Base-by-base conservation (phyloP, 345 rosid genomes). In the Camelina hispida region DNA sequence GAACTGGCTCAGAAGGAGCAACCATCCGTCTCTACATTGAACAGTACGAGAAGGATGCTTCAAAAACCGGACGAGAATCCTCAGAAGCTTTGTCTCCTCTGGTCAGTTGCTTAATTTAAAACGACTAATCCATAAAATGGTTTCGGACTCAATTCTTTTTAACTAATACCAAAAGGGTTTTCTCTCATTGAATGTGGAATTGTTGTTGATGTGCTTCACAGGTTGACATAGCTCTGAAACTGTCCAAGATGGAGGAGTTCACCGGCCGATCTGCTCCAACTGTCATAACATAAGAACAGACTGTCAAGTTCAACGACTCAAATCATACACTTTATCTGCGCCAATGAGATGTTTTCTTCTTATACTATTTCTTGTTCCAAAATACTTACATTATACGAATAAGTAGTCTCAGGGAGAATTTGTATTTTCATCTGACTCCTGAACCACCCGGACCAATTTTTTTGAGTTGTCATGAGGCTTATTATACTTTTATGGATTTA, bases 1-100 rank as follows among this genome's bases (percentile, higher is more conserved):
- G 99, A 82, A 93, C 98, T 12, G 99, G 99, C 35, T 96, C 99
- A 35, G 98, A 86, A 83, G 99, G 99, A 73, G 99, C 97, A 73
- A 93, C 99, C 5, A 91, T 96, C 85, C 83, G 98, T 13, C 95
- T 96, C 30, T 96, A 96, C 83, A 91, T 96, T 37, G 99, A 96
- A 80, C 98, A 93, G 73, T 96, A 93, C 25, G 97, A 93, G 86
- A 93, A 93, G 83, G 95, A 96, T 85, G 71, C 98, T 52, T 87
- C 92, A 7, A 91, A 93, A 85, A 93, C 40, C 18, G 97, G 98
- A 20, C 83, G 99, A 80, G 97, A 88, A 35, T 91, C 99, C 17
- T 87, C 85, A 48, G 99, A 88, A 57, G 98, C 98, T 20, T 84
- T 96, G 71, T 87, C 89, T 82, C 98, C 98, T 62, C 88, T 93